A percentile compares a stretch with the other conserved stretches of the same genome.
These are phyloP conservation scores for Solanum hybrid DNA, from an alignment of 305 asterid species.

Conservation along the genomic window DNA sequence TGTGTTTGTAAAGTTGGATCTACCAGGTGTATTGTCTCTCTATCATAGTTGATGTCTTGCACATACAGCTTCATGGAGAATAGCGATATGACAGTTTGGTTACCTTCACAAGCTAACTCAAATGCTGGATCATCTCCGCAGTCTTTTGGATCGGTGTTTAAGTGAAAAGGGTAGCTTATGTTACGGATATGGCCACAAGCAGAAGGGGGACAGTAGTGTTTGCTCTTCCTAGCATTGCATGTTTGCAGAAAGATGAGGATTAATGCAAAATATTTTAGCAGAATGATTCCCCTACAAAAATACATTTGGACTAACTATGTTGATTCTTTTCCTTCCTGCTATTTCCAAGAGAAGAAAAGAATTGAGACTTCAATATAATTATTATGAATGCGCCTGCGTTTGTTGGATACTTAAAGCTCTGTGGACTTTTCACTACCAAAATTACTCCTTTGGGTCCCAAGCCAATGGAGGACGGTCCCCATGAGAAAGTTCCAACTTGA, in stretches of 20 bases:
- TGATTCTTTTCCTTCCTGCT: no score
- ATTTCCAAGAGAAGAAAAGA: no score
- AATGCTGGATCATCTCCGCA: neutral
- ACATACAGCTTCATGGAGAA: neutral
- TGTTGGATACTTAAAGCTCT: no score
- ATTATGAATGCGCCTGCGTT: no score
- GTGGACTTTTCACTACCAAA: no score
- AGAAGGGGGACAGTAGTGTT: neutral
- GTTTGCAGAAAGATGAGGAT: neutral
- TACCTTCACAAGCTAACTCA: conserved; percentile 19
- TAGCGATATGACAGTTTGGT: neutral
- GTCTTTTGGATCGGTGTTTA: neutral
- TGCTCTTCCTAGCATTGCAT: neutral
- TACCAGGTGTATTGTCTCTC: neutral
- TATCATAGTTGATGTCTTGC: neutral
- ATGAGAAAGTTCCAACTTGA: no score
- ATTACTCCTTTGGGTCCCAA: no score
- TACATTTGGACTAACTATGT: neutral
- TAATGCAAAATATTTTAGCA: neutral
- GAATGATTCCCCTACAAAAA: neutral
- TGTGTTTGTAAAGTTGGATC: neutral
- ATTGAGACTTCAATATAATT: no score
- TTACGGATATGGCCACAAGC: conserved; percentile 10
- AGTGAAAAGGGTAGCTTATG: conserved; percentile 19
- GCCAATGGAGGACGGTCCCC: no score